Evolutionary conservation across 108 stramenopile species (phyloP).

Genomic region (Conticribra weissflogii): DNA sequence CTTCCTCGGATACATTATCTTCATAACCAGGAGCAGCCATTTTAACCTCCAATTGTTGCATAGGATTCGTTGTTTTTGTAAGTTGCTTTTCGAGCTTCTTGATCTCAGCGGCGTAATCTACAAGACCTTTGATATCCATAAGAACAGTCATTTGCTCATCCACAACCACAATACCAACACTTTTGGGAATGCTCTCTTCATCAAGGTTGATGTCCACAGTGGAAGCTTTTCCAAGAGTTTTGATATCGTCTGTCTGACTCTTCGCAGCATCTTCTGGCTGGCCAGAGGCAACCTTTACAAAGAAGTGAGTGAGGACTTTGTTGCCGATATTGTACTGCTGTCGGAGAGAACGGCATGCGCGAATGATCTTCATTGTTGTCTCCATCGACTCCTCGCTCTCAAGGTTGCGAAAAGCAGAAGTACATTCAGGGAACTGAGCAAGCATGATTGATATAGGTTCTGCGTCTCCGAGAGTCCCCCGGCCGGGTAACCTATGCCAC

Average conservation of each 20-base stretch:
- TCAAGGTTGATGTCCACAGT: constrained; percentile 66
- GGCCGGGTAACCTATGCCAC: constrained; percentile 99
- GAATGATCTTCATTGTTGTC: constrained; percentile 79
- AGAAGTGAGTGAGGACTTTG: constrained; percentile 85
- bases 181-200: constrained; percentile 61
- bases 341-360: constrained; percentile 84
- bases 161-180: constrained; percentile 83
- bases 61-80: constrained; percentile 52
- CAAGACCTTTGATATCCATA: constrained; percentile 95
- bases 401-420: constrained; percentile 57
- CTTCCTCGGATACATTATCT: constrained; percentile 71
- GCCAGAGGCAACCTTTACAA: constrained; percentile 70
- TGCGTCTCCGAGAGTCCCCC: constrained; percentile 85
- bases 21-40: constrained; percentile 77
- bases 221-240: constrained; percentile 79
- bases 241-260: constrained; percentile 75
- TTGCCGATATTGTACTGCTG: constrained; percentile 85
- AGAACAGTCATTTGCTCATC: constrained; percentile 86
- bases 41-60: constrained; percentile 69
- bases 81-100: constrained; percentile 84
- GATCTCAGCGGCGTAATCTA: constrained; percentile 94
- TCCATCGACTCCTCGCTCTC: constrained; percentile 78
- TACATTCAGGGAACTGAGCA: constrained; percentile 85
- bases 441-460: constrained; percentile 96
- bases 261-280: constrained; percentile 43